Conservation (phyloP, 495 filamentous ascomycete species). For the Apodospora peruviana region DNA sequence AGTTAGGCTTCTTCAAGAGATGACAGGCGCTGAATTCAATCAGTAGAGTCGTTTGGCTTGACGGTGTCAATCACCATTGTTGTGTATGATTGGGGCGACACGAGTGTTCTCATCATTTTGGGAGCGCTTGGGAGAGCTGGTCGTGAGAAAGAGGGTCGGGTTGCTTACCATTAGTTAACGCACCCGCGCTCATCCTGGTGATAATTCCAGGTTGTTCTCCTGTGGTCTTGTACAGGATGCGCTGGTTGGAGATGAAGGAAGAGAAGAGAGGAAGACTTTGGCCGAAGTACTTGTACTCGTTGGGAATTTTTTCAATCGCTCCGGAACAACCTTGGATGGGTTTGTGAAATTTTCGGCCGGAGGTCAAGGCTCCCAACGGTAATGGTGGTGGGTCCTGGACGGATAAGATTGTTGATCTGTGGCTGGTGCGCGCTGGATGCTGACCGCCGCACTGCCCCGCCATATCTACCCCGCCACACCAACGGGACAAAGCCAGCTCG, state of each 20-base stretch:
- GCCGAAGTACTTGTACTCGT: not conserved
- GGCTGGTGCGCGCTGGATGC: not conserved
- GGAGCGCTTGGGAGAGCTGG: slow-evolving; percentile 10
- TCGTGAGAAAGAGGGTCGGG: not conserved
- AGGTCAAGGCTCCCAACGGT: not conserved
- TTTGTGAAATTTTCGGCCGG: not conserved
- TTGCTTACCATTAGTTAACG: slow-evolving; percentile 29
- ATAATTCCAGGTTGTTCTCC: no score
- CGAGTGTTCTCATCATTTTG: slow-evolving; percentile 68
- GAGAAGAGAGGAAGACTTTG: not conserved
- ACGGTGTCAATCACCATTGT: slow-evolving; percentile 82
- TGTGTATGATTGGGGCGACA: slow-evolving; percentile 93
- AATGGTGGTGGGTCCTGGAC: no score
- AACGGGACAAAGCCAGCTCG: not conserved
- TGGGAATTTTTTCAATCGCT: not conserved
- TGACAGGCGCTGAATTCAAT: slow-evolving; percentile 25
- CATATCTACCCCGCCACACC: not conserved
- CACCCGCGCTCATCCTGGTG: no score
- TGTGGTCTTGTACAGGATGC: no score
- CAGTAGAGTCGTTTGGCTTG: slow-evolving; percentile 88
- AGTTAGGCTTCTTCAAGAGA: slow-evolving; percentile 5
- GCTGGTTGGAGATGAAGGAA: not conserved
- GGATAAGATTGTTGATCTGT: no score
- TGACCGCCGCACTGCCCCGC: no score
- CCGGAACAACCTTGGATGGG: not conserved